A percentile compares a stretch with the other conserved stretches of the same genome.
Evolutionary conservation across 768 basidiomycete genomes (phyloP).

Genomic region (Naematelia aurantialba): DNA sequence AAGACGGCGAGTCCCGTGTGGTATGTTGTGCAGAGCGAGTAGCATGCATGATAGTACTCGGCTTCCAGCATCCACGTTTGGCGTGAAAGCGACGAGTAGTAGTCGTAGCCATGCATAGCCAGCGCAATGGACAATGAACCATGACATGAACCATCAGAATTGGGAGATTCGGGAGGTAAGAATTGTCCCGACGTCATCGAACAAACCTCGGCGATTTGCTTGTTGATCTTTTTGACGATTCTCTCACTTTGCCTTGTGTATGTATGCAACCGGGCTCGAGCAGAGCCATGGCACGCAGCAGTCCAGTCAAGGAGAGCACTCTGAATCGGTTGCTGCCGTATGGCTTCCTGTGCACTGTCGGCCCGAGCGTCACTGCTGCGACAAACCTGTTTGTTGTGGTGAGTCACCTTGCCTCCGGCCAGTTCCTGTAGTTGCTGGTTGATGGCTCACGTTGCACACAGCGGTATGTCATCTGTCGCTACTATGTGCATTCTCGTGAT

Average conservation of each 20-base stretch:
- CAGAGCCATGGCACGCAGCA: neutral
- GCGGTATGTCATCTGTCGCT: slow-evolving; percentile 37
- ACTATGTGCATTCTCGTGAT: slow-evolving; percentile 13
- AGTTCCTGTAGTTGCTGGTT: neutral
- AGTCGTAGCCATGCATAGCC: too few species aligned
- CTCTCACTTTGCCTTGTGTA: too few species aligned
- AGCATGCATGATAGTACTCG: too few species aligned
- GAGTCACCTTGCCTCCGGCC: slow-evolving; percentile 7
- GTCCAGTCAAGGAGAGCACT: neutral
- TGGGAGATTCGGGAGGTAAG: too few species aligned
- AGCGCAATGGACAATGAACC: too few species aligned
- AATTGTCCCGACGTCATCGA: neutral
- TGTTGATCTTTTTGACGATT: neutral
- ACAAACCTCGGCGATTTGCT: neutral
- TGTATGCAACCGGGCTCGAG: neutral
- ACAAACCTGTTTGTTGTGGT: slow-evolving; percentile 39
- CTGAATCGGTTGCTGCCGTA: slow-evolving; percentile 33
- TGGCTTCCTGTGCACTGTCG: slow-evolving; percentile 38
- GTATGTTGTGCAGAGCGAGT: slow-evolving; percentile 35
- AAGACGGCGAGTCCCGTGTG: slow-evolving; percentile 31
- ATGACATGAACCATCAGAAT: too few species aligned
- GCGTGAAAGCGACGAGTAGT: too few species aligned
- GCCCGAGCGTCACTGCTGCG: slow-evolving; percentile 42
- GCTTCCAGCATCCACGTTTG: too few species aligned
- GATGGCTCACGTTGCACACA: slow-evolving; percentile 5